Percentiles rank a stretch among this genome's conserved stretches.
Conservation (phyloP, 1,284 basidiomycete species). For the Microbotryomycetes sp. region DNA sequence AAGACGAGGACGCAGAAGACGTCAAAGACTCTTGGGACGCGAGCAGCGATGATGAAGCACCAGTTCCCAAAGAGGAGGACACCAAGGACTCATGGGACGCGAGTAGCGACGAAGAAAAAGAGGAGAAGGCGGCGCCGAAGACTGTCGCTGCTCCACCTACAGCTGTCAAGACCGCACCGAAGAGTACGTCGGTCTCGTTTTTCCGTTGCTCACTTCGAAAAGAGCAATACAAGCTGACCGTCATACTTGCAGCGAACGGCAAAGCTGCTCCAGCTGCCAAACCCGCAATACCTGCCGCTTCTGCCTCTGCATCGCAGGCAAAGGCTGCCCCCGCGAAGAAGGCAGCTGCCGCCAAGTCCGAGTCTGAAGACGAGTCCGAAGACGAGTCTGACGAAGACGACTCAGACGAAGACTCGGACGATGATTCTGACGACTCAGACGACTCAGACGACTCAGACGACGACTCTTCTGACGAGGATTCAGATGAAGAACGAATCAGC, state of each 20-base stretch:
- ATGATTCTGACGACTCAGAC: slow-evolving; percentile 48
- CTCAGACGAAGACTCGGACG: slow-evolving; percentile 47
- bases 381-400: slow-evolving; percentile 48
- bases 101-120: slow-evolving; percentile 51
- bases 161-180: slow-evolving; percentile 31
- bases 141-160: slow-evolving; percentile 17
- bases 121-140: slow-evolving; percentile 40
- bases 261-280: slow-evolving; percentile 32
- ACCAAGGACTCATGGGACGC: slow-evolving; percentile 77
- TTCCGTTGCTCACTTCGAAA: slow-evolving; percentile 27
- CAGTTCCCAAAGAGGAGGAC: slow-evolving; percentile 47
- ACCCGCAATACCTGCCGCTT: slow-evolving; percentile 7
- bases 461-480: slow-evolving; percentile 44
- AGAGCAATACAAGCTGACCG: too few species aligned
- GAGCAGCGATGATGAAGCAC: slow-evolving; percentile 46
- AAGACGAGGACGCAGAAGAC: slow-evolving; percentile 44
- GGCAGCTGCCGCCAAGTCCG: slow-evolving; percentile 31
- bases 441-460: slow-evolving; percentile 55
- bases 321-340: slow-evolving; percentile 16
- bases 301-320: slow-evolving; percentile 8
- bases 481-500: slow-evolving; percentile 42
- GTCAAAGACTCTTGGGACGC: slow-evolving; percentile 83
- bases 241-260: slow-evolving; percentile 41
- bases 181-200: slow-evolving; percentile 23
- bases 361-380: slow-evolving; percentile 42